Conservation (phyloP, 176 grass and related monocot genomes). For the Stipa capillata region DNA sequence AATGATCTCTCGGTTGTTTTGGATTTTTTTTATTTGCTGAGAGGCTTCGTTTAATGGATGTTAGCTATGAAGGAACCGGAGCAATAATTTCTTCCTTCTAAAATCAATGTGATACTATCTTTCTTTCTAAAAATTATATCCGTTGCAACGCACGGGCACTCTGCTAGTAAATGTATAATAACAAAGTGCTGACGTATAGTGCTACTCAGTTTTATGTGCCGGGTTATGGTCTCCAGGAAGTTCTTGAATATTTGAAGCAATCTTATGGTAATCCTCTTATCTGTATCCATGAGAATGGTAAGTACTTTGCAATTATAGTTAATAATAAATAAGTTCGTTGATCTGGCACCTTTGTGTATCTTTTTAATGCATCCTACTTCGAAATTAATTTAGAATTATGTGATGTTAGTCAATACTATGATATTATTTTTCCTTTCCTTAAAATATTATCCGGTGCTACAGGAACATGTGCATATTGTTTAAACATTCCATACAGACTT, state of each 20-base stretch:
- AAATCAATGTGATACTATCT: too few species aligned
- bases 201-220: constrained; percentile 11
- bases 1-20: too few species aligned
- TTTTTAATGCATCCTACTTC: background rate
- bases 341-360: background rate
- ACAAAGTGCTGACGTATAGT: background rate
- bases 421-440: background rate
- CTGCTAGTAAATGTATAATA: constrained; percentile 1
- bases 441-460: background rate
- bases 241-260: constrained; percentile 39
- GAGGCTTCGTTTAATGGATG: too few species aligned
- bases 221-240: constrained; percentile 17
- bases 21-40: too few species aligned
- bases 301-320: background rate
- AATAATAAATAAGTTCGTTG: background rate
- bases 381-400: background rate
- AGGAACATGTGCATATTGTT: background rate
- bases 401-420: background rate
- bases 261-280: constrained; percentile 31
- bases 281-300: constrained; percentile 43
- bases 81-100: too few species aligned
- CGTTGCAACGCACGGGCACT: too few species aligned
- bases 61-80: too few species aligned
- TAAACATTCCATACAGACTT: background rate
- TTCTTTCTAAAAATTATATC: too few species aligned